phyloP scores from a whole-genome alignment of 1,139 yeast genomes.

The Diutina pseudorugosa region DNA sequence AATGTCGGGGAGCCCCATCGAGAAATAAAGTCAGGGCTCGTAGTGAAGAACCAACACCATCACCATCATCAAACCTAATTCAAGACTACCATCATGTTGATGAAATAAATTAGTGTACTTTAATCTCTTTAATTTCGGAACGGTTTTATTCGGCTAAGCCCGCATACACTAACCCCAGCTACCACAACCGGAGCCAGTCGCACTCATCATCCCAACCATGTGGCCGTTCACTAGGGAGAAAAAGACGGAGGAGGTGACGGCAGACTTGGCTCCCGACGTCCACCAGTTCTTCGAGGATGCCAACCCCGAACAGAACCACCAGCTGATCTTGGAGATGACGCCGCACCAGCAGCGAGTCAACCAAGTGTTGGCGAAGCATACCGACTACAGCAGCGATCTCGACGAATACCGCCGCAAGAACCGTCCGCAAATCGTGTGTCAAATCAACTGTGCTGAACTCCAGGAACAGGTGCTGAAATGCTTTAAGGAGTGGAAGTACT shows the following conservation, averaged over 20 bases:
- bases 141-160: not conserved
- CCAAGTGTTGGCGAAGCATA: conserved; percentile 13
- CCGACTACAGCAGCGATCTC: conserved; percentile 16
- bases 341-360: conserved; percentile 18
- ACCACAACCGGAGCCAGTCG: not conserved
- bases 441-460: conserved; percentile 31
- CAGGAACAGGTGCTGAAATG: conserved; percentile 28
- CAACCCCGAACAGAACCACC: conserved; percentile 19
- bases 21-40: not conserved
- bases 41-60: not conserved
- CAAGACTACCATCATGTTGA: too few relatives aligned
- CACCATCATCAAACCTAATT: not conserved
- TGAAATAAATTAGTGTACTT: too few relatives aligned
- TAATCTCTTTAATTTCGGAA: too few relatives aligned
- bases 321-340: conserved; percentile 15
- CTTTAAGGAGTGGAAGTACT: conserved; percentile 21
- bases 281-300: conserved; percentile 20
- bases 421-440: conserved; percentile 15
- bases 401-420: conserved; percentile 22
- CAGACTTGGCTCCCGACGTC: conserved; percentile 16
- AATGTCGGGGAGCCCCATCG: too few relatives aligned
- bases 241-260: not conserved
- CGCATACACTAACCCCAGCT: not conserved
- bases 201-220: not conserved
- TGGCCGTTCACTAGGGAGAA: conserved; percentile 3